Base-by-base conservation (phyloP, 2,329 filamentous ascomycete species). In the Curvularia sp. region DNA sequence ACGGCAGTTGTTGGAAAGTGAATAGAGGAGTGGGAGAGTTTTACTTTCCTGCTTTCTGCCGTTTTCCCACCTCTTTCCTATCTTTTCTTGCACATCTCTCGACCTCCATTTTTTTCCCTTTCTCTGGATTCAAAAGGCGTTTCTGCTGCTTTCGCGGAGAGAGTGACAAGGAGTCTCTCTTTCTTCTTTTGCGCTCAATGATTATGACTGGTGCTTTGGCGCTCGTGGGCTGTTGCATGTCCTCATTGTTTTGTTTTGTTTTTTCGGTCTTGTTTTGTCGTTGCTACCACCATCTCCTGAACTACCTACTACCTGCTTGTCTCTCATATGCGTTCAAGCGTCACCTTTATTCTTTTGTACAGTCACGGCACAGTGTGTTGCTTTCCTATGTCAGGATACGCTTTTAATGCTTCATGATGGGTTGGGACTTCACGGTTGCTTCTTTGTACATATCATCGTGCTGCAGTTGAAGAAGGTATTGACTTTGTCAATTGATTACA, bases 1-100 rank as follows among this genome's bases (percentile, higher is more conserved):
- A 46, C 64, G 79, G 51, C 72, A 79, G 59, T 72, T 82, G 44
- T 41, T 76, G 54, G 74, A 76, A 56, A 67, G 57, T 15, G 66
- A 66, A 26, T 68, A 51, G 59, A 20, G 13, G 26, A n/a, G 5
- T 38, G 26, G 20, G 18, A 2, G 18, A 20, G 30, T 22, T 35
- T 26, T 12, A 18, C 22, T 49, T 13, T 46, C n/a, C 5, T 26
- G 13, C 18, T 49, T 41, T 18, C 5, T 39, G 1, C 30, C 22
- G 2, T 30, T 49, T 28, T 20, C 6, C 49, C 35, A 18, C 3
- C 26, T 35, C n/a, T 18, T 26, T 28, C 26, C 5, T 15, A 38
- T 22, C 30, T 20, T 22, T 31, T 33, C 28, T 4, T 20, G 15
- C 6, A n/a, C 48, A 31, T 50, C 41, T 33, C 48, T 50, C 30